A percentile compares a stretch with the other conserved stretches of the same genome.
phyloP scores from a whole-genome alignment of 805 yeast species.

The Blastobotrys attinorum region DNA sequence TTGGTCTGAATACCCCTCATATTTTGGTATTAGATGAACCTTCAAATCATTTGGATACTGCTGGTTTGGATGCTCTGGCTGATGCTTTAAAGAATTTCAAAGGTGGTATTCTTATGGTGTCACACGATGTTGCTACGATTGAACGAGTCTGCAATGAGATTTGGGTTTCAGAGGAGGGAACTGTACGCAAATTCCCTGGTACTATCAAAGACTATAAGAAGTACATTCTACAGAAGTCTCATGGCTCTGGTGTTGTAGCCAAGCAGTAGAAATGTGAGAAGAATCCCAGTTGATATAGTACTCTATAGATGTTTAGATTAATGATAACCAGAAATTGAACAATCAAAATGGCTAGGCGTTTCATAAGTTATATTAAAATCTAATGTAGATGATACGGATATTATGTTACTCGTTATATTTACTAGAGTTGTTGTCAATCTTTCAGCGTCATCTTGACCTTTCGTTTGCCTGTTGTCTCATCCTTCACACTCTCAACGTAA shows the following conservation, averaged over 20 bases:
- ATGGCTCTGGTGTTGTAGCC: conserved; percentile 83
- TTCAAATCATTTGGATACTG: conserved; percentile 95
- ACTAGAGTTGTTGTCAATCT: too few species aligned
- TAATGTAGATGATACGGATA: background rate
- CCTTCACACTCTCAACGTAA: conserved; percentile 71
- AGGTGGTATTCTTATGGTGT: conserved; percentile 96
- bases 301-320: background rate
- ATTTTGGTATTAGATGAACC: conserved; percentile 93
- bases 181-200: conserved; percentile 73
- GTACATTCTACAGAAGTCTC: conserved; percentile 72
- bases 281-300: background rate
- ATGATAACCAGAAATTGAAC: background rate
- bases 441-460: conserved; percentile 58
- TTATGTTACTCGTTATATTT: too few species aligned
- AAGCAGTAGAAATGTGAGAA: conserved; percentile 53
- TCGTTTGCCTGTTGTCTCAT: conserved; percentile 86
- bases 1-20: conserved; percentile 86
- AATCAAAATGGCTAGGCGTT: background rate
- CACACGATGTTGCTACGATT: conserved; percentile 93
- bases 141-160: conserved; percentile 85
- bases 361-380: background rate
- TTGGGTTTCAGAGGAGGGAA: conserved; percentile 89
- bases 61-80: conserved; percentile 92
- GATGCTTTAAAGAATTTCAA: conserved; percentile 81
- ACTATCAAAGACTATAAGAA: conserved; percentile 82